These are phyloP conservation scores for Lachancea fermentati DNA, from an alignment of 805 yeast genomes.

Conservation along the genomic window DNA sequence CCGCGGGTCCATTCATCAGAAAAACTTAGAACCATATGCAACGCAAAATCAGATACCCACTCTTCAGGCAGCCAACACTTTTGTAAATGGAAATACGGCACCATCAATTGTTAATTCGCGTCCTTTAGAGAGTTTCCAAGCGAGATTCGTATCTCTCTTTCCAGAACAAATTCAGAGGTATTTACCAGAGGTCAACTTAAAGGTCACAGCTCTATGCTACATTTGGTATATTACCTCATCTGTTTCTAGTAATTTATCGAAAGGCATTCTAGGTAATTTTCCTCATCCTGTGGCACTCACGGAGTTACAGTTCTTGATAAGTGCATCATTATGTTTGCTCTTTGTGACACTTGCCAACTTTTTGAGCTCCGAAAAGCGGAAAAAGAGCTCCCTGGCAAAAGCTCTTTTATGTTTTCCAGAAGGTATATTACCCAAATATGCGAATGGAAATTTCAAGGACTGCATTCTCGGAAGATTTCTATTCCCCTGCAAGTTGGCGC, in stretches of 20 bases:
- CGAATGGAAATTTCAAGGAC: constrained; percentile 29
- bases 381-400: constrained; percentile 12
- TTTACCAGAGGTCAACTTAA: constrained; percentile 35
- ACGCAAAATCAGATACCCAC: constrained; percentile 15
- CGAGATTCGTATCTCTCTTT: constrained; percentile 11
- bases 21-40: constrained; percentile 24
- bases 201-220: constrained; percentile 52
- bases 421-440: constrained; percentile 32
- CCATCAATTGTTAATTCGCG: neutral
- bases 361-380: constrained; percentile 38
- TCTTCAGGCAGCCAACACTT: constrained; percentile 7
- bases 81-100: neutral
- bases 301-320: constrained; percentile 76
- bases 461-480: constrained; percentile 38
- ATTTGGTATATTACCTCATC: constrained; percentile 81
- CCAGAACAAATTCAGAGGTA: constrained; percentile 12
- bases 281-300: constrained; percentile 85
- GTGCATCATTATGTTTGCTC: constrained; percentile 52
- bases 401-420: constrained; percentile 26
- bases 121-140: constrained; percentile 1
- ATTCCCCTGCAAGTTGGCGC: constrained; percentile 46
- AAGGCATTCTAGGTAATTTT: constrained; percentile 63
- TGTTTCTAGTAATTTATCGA: constrained; percentile 74
- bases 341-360: constrained; percentile 39
- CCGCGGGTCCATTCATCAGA: constrained; percentile 10